Conservation (phyloP, 2,329 filamentous ascomycete genomes). For the Macrophomina pseudophaseolina region DNA sequence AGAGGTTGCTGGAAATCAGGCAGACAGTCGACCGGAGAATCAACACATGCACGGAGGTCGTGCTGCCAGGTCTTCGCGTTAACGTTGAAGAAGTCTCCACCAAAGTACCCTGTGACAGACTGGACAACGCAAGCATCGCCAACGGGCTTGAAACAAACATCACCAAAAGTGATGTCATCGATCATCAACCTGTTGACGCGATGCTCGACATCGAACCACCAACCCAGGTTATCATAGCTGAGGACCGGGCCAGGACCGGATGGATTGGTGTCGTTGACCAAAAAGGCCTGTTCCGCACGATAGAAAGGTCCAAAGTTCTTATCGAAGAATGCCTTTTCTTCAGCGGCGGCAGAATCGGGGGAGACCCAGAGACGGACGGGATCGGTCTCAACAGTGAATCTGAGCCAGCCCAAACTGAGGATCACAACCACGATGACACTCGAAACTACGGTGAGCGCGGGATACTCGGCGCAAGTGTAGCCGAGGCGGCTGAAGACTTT, state of each 20-base stretch:
- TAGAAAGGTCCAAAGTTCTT: conserved; percentile 94
- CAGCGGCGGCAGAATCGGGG: conserved; percentile 84
- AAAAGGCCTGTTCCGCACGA: conserved; percentile 87
- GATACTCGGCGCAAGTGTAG: conserved; percentile 79
- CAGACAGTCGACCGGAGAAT: conserved; percentile 80
- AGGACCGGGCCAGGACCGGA: conserved; percentile 75
- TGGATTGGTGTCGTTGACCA: conserved; percentile 81
- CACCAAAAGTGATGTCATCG: conserved; percentile 71
- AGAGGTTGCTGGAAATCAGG: conserved; percentile 90
- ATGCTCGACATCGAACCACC: conserved; percentile 93
- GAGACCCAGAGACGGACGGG: conserved; percentile 97
- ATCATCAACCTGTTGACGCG: conserved; percentile 73
- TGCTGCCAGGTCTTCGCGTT: conserved; percentile 72
- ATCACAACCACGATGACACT: conserved; percentile 78
- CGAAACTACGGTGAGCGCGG: conserved; percentile 77
- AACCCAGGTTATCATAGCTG: conserved; percentile 83
- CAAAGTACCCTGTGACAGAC: conserved; percentile 88
- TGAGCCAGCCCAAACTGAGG: conserved; percentile 85
- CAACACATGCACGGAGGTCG: conserved; percentile 73
- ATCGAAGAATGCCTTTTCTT: conserved; percentile 95
- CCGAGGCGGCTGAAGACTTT: conserved; percentile 80
- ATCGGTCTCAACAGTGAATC: conserved; percentile 87
- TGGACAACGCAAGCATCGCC: conserved; percentile 90
- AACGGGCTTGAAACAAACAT: conserved; percentile 94
- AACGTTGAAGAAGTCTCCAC: conserved; percentile 66